These are phyloP conservation scores for Phytophthora citrophthora DNA, from an alignment of 352 stramenopile species.

Conservation along the genomic window DNA sequence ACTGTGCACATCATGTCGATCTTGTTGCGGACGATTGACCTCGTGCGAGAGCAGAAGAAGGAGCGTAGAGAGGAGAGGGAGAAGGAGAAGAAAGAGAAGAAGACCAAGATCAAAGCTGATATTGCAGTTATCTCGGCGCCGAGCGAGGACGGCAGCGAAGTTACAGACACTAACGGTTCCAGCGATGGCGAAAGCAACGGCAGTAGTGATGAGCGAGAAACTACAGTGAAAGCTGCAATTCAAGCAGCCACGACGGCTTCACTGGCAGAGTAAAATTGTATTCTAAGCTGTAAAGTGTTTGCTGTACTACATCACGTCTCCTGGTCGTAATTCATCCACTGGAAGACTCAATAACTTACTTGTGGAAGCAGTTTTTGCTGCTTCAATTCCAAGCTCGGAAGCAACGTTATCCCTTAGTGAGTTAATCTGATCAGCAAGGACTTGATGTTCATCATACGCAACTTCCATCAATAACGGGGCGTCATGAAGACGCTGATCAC, in stretches of 20 bases:
- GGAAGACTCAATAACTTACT: constrained; percentile 6
- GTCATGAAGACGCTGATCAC: constrained; percentile 69
- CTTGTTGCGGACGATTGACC: constrained; percentile 82
- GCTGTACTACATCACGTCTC: constrained; percentile 12
- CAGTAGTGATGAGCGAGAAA: constrained; percentile 51
- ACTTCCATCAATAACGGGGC: constrained; percentile 65
- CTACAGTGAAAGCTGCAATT: constrained; percentile 69
- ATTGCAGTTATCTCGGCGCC: constrained; percentile 2
- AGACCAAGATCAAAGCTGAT: constrained; percentile 23
- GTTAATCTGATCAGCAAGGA: constrained; percentile 30
- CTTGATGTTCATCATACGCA: constrained; percentile 52
- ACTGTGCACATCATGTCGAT: constrained; percentile 95
- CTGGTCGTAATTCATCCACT: constrained; percentile 22
- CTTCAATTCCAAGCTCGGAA: constrained; percentile 21
- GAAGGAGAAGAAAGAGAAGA: constrained; percentile 34
- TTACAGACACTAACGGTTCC: constrained; percentile 22
- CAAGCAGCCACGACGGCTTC: constrained; percentile 53
- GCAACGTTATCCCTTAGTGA: constrained; percentile 14
- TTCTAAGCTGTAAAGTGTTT: constrained; percentile 22
- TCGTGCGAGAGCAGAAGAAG: constrained; percentile 41
- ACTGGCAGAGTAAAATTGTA: constrained; percentile 24
- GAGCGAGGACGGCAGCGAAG: constrained; percentile 34
- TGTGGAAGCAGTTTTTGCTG: not conserved
- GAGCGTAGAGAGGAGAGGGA: constrained; percentile 33
- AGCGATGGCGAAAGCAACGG: constrained; percentile 40